A percentile compares a stretch with the other conserved stretches of the same genome.
These are phyloP conservation scores for Leishmania braziliensis DNA, from an alignment of 208 protist genomes.

Conservation along the genomic window DNA sequence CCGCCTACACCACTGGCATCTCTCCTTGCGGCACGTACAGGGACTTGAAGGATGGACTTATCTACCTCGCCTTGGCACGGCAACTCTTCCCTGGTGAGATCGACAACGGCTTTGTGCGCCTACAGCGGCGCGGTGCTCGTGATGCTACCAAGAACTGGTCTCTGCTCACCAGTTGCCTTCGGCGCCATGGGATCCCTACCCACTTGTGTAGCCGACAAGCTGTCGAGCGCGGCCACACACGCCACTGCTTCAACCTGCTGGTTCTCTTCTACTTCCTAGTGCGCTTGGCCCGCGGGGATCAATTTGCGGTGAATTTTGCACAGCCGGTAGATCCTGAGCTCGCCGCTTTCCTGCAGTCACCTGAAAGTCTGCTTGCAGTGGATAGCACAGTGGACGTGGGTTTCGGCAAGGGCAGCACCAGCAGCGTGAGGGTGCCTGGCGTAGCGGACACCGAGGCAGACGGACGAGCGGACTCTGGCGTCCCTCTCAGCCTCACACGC, in stretches of 20 bases:
- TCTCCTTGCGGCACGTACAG: constrained; percentile 55
- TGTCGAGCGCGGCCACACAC: constrained; percentile 46
- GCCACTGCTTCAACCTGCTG: constrained; percentile 70
- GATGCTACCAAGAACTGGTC: constrained; percentile 55
- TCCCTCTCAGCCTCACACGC: constrained; percentile 4
- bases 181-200: constrained; percentile 42
- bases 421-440: not conserved
- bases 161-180: constrained; percentile 39
- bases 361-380: constrained; percentile 45
- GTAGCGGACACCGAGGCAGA: not conserved
- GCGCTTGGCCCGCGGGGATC: constrained; percentile 30
- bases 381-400: constrained; percentile 13
- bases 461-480: not conserved
- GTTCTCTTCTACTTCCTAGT: constrained; percentile 77
- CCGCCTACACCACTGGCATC: constrained; percentile 34
- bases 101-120: constrained; percentile 26
- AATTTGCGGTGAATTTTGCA: constrained; percentile 64
- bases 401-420: not conserved
- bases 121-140: constrained; percentile 39
- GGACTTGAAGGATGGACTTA: constrained; percentile 64
- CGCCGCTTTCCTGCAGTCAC: constrained; percentile 65
- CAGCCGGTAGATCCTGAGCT: constrained; percentile 59
- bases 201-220: constrained; percentile 45
- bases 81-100: constrained; percentile 37
- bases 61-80: constrained; percentile 46